A percentile compares a stretch with the other conserved stretches of the same genome.
These are phyloP conservation scores for Russula brevipes DNA, from an alignment of 768 basidiomycete genomes.

Conservation along the genomic window DNA sequence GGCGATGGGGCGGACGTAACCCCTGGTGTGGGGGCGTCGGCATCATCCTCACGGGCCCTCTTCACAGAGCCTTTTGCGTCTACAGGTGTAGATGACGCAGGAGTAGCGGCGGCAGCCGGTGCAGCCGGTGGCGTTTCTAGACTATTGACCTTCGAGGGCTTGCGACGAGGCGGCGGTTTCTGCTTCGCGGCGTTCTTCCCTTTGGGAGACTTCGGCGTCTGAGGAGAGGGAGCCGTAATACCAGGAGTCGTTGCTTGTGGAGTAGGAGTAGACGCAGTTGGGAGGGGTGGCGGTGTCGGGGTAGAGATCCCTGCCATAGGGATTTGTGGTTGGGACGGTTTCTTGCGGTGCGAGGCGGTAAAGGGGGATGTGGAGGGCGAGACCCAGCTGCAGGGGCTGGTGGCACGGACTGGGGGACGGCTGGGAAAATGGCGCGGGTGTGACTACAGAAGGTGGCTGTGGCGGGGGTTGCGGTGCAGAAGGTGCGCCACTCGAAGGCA, in stretches of 20 bases:
- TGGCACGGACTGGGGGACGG: background rate
- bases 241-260: slow-evolving; percentile 21
- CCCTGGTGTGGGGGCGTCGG: slow-evolving; percentile 6
- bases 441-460: slow-evolving; percentile 6
- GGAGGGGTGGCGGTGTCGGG: slow-evolving; percentile 16
- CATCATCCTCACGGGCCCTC: slow-evolving; percentile 52
- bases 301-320: slow-evolving; percentile 6
- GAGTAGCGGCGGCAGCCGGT: background rate
- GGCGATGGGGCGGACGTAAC: slow-evolving; percentile 57
- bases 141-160: slow-evolving; percentile 28
- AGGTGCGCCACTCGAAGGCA: background rate
- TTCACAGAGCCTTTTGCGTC: slow-evolving; percentile 32
- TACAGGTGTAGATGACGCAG: slow-evolving; percentile 19
- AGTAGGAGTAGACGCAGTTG: slow-evolving; percentile 19
- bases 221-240: slow-evolving; percentile 22
- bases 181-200: slow-evolving; percentile 46
- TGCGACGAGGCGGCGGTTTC: slow-evolving; percentile 35
- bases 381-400: background rate
- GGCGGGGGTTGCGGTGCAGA: slow-evolving; percentile 5
- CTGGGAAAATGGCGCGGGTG: background rate
- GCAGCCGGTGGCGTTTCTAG: slow-evolving; percentile 24
- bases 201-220: slow-evolving; percentile 62
- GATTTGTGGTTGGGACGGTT: slow-evolving; percentile 8
- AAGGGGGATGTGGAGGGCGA: slow-evolving; percentile 1
- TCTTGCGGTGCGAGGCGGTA: slow-evolving; percentile 17